These are phyloP conservation scores for Daldinia vernicosa DNA, from an alignment of 495 filamentous ascomycete species.

Conservation along the genomic window DNA sequence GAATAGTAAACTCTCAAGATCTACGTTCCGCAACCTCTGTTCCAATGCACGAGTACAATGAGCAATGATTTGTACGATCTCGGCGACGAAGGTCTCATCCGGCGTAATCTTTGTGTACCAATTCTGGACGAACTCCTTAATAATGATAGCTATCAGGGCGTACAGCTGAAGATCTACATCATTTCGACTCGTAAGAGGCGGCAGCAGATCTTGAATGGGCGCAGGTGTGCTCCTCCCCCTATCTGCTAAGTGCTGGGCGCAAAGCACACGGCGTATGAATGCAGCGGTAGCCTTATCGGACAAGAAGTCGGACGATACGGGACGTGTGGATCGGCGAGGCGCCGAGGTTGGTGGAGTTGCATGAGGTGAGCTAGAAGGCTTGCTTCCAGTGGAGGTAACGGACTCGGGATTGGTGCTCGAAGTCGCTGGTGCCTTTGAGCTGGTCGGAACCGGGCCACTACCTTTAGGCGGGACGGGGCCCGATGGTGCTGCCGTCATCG, in stretches of 20 bases:
- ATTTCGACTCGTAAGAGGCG: conserved; percentile 91
- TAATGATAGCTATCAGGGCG: conserved; percentile 85
- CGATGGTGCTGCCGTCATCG: conserved; percentile 39
- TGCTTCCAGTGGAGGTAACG: conserved; percentile 34
- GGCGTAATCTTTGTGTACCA: conserved; percentile 95
- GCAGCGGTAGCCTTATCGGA: conserved; percentile 61
- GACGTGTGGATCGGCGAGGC: conserved; percentile 45
- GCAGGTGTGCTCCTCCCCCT: conserved; percentile 52
- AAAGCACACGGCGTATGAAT: conserved; percentile 62
- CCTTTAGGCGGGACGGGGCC: conserved; percentile 35
- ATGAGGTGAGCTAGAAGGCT: conserved; percentile 22
- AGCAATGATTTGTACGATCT: conserved; percentile 87
- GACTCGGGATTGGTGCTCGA: conserved; percentile 40
- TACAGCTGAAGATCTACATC: conserved; percentile 93
- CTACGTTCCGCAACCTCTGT: conserved; percentile 80
- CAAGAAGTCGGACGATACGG: conserved; percentile 51
- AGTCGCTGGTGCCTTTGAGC: conserved; percentile 43
- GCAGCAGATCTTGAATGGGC: conserved; percentile 79
- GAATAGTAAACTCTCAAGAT: conserved; percentile 81
- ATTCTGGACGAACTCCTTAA: conserved; percentile 85
- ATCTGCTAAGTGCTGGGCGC: conserved; percentile 57
- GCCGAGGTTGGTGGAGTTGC: conserved; percentile 28
- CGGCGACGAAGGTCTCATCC: conserved; percentile 84
- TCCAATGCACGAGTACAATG: conserved; percentile 89
- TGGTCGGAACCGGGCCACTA: conserved; percentile 33